A percentile compares a stretch with the other conserved stretches of the same genome.
These are phyloP conservation scores for Filosporella fistucella DNA, from an alignment of 495 filamentous ascomycete species.

Conservation along the genomic window DNA sequence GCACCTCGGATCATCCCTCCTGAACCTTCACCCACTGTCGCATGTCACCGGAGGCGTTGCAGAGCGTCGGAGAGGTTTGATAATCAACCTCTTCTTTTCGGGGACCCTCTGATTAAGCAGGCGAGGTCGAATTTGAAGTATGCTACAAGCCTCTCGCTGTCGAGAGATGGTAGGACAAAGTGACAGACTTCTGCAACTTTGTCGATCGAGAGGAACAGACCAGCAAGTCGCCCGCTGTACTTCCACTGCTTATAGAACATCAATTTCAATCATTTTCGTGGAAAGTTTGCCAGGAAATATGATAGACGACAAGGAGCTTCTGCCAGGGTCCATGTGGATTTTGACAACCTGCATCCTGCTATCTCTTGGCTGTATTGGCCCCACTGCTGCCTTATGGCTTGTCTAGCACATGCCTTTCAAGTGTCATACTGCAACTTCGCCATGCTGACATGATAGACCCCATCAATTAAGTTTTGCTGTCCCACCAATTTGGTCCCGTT, in stretches of 20 bases:
- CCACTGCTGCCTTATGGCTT: slow-evolving; percentile 10
- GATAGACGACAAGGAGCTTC: not conserved
- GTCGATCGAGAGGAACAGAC: not conserved
- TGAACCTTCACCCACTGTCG: too few species aligned
- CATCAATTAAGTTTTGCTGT: slow-evolving; percentile 4
- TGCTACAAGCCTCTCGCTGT: not conserved
- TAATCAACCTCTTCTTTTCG: too few species aligned
- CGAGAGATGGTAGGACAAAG: not conserved
- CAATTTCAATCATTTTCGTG: not conserved
- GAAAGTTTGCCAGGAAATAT: not conserved
- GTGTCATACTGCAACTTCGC: slow-evolving; percentile 8
- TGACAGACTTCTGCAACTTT: not conserved
- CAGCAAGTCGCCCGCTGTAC: not conserved
- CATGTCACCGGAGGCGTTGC: too few species aligned
- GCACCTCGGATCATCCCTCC: too few species aligned
- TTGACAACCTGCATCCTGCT: not conserved
- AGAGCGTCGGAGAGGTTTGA: too few species aligned
- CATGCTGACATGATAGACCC: slow-evolving; percentile 7
- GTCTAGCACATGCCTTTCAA: slow-evolving; percentile 19
- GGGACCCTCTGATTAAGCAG: too few species aligned
- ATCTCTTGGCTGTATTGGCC: not conserved
- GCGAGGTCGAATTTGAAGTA: not conserved
- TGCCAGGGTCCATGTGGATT: slow-evolving; percentile 1
- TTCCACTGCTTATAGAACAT: not conserved
- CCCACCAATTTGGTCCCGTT: slow-evolving; percentile 10